Evolutionary conservation across 148 eudicot genomes (phyloP).

Genomic region (Rhododendron griersonianum): DNA sequence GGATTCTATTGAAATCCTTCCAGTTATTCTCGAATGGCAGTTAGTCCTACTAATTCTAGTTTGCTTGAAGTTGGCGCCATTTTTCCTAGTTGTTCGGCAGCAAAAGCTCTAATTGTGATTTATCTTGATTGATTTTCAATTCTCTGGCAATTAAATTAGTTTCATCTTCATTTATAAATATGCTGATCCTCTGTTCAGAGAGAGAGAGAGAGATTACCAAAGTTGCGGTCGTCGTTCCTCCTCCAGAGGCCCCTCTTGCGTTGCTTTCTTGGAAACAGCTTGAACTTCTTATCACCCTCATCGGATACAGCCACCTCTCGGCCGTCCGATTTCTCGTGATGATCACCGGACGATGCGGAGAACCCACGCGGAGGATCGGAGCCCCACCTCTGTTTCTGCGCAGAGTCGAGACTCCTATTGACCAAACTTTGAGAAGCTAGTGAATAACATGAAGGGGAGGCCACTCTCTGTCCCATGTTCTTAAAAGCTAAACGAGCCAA

Average conservation of each 20-base stretch:
- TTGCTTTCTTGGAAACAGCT: constrained; percentile 36
- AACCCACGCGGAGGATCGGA: background rate
- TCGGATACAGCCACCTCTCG: constrained; percentile 35
- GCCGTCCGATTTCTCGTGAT: constrained; percentile 9
- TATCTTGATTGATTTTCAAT: background rate
- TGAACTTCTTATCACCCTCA: constrained; percentile 29
- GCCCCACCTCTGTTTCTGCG: constrained; percentile 1
- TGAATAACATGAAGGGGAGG: constrained; percentile 4
- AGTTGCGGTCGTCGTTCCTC: background rate
- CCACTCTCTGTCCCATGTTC: constrained; percentile 33
- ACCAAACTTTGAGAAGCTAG: constrained; percentile 18
- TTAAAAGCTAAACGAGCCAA: constrained; percentile 48
- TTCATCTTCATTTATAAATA: background rate
- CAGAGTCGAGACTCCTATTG: background rate
- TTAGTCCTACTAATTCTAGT: background rate
- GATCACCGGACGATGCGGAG: background rate
- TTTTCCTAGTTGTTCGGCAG: background rate
- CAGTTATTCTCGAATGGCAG: background rate
- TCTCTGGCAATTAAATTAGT: background rate
- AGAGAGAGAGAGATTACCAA: background rate
- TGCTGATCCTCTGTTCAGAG: background rate
- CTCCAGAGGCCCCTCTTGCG: constrained; percentile 17
- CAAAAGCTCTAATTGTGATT: background rate
- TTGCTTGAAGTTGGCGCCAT: background rate
- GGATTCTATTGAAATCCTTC: background rate